phyloP scores from a whole-genome alignment of 495 filamentous ascomycete genomes.

The Neurospora terricola region DNA sequence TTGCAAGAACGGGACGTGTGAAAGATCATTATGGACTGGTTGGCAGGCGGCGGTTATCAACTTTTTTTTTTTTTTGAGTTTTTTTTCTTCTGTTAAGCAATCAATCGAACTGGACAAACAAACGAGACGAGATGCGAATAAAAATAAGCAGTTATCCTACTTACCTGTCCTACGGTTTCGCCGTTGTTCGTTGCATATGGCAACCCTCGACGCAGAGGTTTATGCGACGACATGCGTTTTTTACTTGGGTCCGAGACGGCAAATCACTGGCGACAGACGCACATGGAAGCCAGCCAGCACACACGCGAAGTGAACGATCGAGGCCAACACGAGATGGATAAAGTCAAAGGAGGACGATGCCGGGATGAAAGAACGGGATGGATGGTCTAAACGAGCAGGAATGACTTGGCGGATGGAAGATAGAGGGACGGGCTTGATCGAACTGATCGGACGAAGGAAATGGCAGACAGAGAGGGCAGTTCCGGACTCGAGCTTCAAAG shows the following conservation, averaged over 20 bases:
- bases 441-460: background rate
- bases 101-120: background rate
- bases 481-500: too few species aligned
- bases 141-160: background rate
- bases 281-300: background rate
- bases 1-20: background rate
- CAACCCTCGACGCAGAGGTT: too few species aligned
- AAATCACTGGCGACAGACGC: background rate
- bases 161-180: background rate
- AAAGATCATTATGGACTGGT: background rate
- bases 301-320: background rate
- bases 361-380: background rate
- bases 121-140: background rate
- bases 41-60: background rate
- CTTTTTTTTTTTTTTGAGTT: background rate
- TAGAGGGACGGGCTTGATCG: background rate
- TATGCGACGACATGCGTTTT: background rate
- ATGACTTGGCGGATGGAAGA: background rate
- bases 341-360: background rate
- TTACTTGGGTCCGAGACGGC: background rate
- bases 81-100: background rate
- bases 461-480: background rate
- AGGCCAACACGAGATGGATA: background rate
- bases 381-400: background rate
- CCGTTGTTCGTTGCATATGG: background rate